phyloP scores from a whole-genome alignment of 2,329 filamentous ascomycete species.

The Ascochyta viciae-villosae region DNA sequence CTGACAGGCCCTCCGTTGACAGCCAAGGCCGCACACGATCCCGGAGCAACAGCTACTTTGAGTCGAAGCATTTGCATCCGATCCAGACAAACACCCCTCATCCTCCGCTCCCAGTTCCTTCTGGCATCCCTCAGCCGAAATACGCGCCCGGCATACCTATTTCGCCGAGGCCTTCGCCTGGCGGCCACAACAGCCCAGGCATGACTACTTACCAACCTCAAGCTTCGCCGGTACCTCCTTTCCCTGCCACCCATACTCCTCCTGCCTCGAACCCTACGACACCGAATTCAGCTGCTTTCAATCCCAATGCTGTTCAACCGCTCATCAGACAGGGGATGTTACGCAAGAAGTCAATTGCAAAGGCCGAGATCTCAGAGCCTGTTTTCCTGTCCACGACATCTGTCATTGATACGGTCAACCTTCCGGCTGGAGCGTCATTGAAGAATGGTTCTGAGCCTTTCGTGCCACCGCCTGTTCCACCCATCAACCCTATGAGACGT shows the following conservation, averaged over 20 bases:
- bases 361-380: conserved; percentile 69
- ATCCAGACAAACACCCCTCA: conserved; percentile 42
- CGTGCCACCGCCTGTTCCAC: conserved; percentile 58
- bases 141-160: conserved; percentile 39
- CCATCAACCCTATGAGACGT: conserved; percentile 66
- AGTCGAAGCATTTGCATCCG: conserved; percentile 48
- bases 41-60: conserved; percentile 50
- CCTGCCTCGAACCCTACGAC: conserved; percentile 57
- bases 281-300: conserved; percentile 48
- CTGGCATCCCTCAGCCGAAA: conserved; percentile 27
- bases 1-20: conserved; percentile 37
- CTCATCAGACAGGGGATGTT: conserved; percentile 36
- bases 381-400: conserved; percentile 62
- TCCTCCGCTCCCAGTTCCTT: conserved; percentile 34
- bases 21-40: conserved; percentile 39
- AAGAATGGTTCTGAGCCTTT: conserved; percentile 56
- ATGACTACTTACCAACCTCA: conserved; percentile 46
- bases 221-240: conserved; percentile 56
- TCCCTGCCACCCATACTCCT: conserved; percentile 62
- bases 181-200: conserved; percentile 45
- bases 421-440: conserved; percentile 63
- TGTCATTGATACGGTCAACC: conserved; percentile 64
- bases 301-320: conserved; percentile 38
- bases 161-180: conserved; percentile 48
- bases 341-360: conserved; percentile 66